Evolutionary conservation across 495 filamentous ascomycete genomes (phyloP).

Genomic region (Penicillium macrosclerotiorum): DNA sequence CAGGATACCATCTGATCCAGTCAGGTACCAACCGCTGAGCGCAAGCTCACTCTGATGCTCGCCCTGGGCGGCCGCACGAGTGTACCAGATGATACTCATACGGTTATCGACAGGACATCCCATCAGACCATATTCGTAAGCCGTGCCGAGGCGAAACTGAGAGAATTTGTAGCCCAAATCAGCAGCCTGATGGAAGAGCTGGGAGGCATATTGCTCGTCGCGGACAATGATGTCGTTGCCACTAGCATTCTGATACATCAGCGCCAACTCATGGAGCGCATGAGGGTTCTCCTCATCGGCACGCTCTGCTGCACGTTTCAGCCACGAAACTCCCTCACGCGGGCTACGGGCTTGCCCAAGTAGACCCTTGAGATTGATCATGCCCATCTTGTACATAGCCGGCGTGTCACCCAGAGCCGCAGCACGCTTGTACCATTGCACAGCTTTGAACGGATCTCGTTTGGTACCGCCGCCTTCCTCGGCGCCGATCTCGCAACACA

Average conservation of each 20-base stretch:
- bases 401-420: constrained; percentile 85
- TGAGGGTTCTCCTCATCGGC: constrained; percentile 91
- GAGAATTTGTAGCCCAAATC: constrained; percentile 92
- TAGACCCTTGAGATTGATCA: constrained; percentile 92
- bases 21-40: constrained; percentile 94
- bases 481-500: constrained; percentile 95
- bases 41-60: constrained; percentile 94
- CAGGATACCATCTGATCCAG: constrained; percentile 81
- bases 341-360: constrained; percentile 83
- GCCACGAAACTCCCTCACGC: constrained; percentile 82
- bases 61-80: constrained; percentile 83
- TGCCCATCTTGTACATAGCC: constrained; percentile 97
- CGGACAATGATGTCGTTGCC: constrained; percentile 68
- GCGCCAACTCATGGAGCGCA: constrained; percentile 86
- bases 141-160: constrained; percentile 83
- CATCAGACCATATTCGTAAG: constrained; percentile 86
- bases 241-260: constrained; percentile 74
- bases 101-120: constrained; percentile 79
- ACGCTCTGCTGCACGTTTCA: constrained; percentile 87
- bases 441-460: constrained; percentile 86
- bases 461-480: constrained; percentile 90
- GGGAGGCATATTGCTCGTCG: constrained; percentile 74
- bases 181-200: constrained; percentile 83
- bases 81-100: constrained; percentile 89
- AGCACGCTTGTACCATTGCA: constrained; percentile 96